These are phyloP conservation scores for Trichoderma gamsii DNA, from an alignment of 495 filamentous ascomycete genomes.

Conservation along the genomic window DNA sequence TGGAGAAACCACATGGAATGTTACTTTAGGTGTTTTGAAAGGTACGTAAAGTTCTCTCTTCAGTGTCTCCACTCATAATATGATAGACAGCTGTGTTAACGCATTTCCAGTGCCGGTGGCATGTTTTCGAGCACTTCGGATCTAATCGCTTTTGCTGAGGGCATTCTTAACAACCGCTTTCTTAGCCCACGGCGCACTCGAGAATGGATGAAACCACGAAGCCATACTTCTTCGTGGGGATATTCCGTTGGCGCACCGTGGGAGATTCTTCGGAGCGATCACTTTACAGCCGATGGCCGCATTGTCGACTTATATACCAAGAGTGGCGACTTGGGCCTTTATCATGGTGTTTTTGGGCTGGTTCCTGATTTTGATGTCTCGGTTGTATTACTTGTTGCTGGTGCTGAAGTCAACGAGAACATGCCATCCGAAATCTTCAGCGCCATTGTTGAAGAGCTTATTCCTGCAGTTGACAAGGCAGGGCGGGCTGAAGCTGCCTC, in stretches of 20 bases:
- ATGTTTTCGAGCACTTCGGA: slow-evolving; percentile 51
- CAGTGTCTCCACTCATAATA: slow-evolving; percentile 11
- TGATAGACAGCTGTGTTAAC: neutral
- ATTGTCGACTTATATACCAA: slow-evolving; percentile 52
- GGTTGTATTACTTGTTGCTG: slow-evolving; percentile 41
- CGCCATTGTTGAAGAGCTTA: slow-evolving; percentile 30
- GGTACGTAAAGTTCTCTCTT: slow-evolving; percentile 30
- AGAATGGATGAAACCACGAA: slow-evolving; percentile 49
- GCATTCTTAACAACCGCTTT: slow-evolving; percentile 43
- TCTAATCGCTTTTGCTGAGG: slow-evolving; percentile 41
- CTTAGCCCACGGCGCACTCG: slow-evolving; percentile 40
- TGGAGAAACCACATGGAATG: slow-evolving; percentile 35
- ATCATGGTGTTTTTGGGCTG: slow-evolving; percentile 41
- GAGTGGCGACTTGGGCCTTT: slow-evolving; percentile 42
- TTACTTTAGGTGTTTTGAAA: slow-evolving; percentile 37
- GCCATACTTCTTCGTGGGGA: slow-evolving; percentile 41
- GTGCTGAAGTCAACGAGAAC: slow-evolving; percentile 27
- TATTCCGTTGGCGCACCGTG: slow-evolving; percentile 47
- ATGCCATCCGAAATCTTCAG: slow-evolving; percentile 26
- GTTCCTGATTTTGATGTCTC: slow-evolving; percentile 50
- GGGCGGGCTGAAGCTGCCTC: slow-evolving; percentile 35
- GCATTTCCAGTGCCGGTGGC: slow-evolving; percentile 33
- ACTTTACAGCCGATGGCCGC: slow-evolving; percentile 32
- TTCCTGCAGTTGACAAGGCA: slow-evolving; percentile 42
- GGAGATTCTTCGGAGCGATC: slow-evolving; percentile 43